Evolutionary conservation across 257 asterid species (phyloP), one percentile per base, ranked within the genome.

Genomic region (Paulownia fortunei): DNA sequence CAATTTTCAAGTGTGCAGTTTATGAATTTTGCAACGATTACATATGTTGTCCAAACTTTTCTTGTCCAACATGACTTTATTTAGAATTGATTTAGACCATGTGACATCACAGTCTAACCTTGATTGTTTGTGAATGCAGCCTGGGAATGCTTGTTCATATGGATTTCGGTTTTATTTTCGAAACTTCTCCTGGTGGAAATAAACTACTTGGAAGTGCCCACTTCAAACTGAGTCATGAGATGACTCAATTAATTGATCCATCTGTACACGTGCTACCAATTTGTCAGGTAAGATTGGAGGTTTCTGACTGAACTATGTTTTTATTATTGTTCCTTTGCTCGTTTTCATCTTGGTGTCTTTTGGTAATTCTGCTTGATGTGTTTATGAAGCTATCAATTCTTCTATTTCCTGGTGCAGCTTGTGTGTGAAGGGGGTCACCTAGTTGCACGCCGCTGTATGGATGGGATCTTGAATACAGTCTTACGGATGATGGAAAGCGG

Each of bases 371-470:
- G 41, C 15, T 46, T 71, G 78, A 36, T 42, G 46, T 75, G 30
- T 42, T 60, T 26, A 7, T 83, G 59, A 68, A 75, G 73, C 27
- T 51, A 12, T 19, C 15, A 37, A 67, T 73, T 76, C 21, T 37
- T 72, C 23, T n/a, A n/a, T 72, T 27, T 24, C 62, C 41, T 54
- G 62, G 66, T 59, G 58, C 95, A 96, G 99, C 84, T 86, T 90
- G 90, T 96, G 99, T 44, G 98, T 96, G 37, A 96, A 93, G 85
- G 99, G n/a, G n/a, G 99, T 55, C 93, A 96, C 86, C 98, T 96
- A 60, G 97, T 97, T 59, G 98, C 97, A 46, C 96, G 99, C 1
- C 91, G 97, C 34, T 79, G 93, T 69, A 93, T 90, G 99, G 92
- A 96, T 74, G 99, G 99, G 76, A 96, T 96, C 82, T 41, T 92